Base-by-base conservation (phyloP, 2,329 filamentous ascomycete species). In the Arthrobotrys iridis region DNA sequence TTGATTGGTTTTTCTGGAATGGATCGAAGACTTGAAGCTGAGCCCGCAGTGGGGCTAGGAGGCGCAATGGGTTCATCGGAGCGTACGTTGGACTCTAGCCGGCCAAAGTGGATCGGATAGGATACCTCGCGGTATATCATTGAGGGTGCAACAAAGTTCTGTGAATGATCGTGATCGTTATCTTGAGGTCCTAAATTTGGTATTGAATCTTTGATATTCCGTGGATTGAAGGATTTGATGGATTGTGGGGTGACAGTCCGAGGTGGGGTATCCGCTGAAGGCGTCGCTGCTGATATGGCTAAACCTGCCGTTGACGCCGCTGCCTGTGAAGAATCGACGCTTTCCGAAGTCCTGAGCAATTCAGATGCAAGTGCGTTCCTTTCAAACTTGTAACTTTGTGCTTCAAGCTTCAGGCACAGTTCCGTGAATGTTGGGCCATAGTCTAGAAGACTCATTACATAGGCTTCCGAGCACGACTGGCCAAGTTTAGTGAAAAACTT, bases 171-270 rank as follows among this genome's bases (percentile, higher is more conserved):
- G 40, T 43, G 3, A 18, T 57, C 8, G 22, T 60, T 6, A 20
- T 66, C 60, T 28, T 30, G 22, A 1, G 55, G 52, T 1, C 55
- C n/a, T 18, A 67, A 52, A 24, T n/a, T 63, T 8, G 70, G 62
- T 8, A 74, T 67, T 3, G 60, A 74, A 24, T 74, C 70, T 58
- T 74, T 74, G 26, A 74, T 67, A 22, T 74, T 74, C 22, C 62
- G 33, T 13, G 62, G 70, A 62, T 74, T 67, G 26, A 67, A 74
- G n/a, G 70, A 74, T 60, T 65, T 66, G 41, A 74, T 35, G 8
- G 70, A 64, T 48, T 67, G 70, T 10, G 62, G 55, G 45, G 60
- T 55, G 13, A 63, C n/a, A 11, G 24, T n/a, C 35, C 57, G 24
- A n/a, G 20, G 5, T 15, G 52, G 30, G 10, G n/a, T 8, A 3